Conservation (phyloP, 257 asterid genomes). For the Avicennia marina region DNA sequence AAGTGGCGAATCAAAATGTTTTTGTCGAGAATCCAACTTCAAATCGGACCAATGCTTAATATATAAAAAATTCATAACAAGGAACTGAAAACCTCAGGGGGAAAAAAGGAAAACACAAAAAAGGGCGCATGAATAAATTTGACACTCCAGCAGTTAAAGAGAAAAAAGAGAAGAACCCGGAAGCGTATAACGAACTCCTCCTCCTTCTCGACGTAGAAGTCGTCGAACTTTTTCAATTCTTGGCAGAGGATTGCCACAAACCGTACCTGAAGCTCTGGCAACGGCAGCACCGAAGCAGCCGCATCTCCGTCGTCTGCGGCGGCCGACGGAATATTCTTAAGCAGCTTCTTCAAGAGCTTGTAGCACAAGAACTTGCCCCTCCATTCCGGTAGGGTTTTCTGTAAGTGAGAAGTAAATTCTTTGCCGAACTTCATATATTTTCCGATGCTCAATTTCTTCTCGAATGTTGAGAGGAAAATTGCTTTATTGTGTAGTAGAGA, state of each 20-base stretch:
- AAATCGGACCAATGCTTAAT: no score
- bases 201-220: conserved; percentile 96
- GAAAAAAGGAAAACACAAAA: not conserved
- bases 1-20: no score
- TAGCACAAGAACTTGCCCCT: conserved; percentile 82
- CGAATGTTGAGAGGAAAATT: no score
- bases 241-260: conserved; percentile 57
- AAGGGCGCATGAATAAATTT: not conserved
- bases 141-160: not conserved
- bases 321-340: conserved; percentile 46
- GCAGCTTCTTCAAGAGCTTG: conserved; percentile 78
- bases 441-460: no score
- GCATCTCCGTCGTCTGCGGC: no score
- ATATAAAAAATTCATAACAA: no score
- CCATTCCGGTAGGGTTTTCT: conserved; percentile 91
- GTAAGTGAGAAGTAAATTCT: conserved; percentile 59
- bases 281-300: conserved; percentile 29
- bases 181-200: conserved; percentile 79
- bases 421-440: no score
- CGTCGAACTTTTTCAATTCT: conserved; percentile 86
- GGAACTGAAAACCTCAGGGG: not conserved
- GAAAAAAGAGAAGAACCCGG: conserved; percentile 41
- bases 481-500: no score
- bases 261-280: conserved; percentile 53
- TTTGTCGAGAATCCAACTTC: no score